Conservation (phyloP, 768 basidiomycete genomes). For the Leccinum disarticulatum region DNA sequence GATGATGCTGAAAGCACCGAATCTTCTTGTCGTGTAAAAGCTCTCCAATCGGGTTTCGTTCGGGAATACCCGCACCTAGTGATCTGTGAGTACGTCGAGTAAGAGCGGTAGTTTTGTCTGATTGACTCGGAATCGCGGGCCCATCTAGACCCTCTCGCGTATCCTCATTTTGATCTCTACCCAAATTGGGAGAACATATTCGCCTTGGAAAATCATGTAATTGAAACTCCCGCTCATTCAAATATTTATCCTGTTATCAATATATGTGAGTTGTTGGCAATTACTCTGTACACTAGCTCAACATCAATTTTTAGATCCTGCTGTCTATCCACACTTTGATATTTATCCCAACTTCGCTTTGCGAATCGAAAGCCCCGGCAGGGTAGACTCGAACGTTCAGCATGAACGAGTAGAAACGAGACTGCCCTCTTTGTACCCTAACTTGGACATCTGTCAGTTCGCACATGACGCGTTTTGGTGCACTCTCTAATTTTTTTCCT, state of each 20-base stretch:
- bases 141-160: constrained; percentile 20
- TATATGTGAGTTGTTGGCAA: constrained; percentile 16
- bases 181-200: constrained; percentile 16
- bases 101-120: not conserved
- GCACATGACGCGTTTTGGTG: not conserved
- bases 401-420: constrained; percentile 8
- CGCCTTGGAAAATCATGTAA: not conserved
- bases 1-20: constrained; percentile 51
- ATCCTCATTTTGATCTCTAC: constrained; percentile 37
- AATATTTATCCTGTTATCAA: constrained; percentile 26
- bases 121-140: not conserved
- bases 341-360: constrained; percentile 36
- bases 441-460: constrained; percentile 36
- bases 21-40: constrained; percentile 15
- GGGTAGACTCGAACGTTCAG: not conserved
- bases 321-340: constrained; percentile 42
- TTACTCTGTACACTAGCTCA: not conserved
- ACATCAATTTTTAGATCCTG: constrained; percentile 35
- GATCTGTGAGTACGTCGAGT: constrained; percentile 26
- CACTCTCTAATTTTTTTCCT: not conserved
- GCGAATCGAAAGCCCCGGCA: constrained; percentile 2
- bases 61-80: constrained; percentile 27
- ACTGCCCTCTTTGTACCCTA: constrained; percentile 15
- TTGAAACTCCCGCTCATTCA: not conserved
- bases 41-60: constrained; percentile 51